phyloP scores from a whole-genome alignment of 2,329 filamentous ascomycete genomes.

The Penicillium olsonii region DNA sequence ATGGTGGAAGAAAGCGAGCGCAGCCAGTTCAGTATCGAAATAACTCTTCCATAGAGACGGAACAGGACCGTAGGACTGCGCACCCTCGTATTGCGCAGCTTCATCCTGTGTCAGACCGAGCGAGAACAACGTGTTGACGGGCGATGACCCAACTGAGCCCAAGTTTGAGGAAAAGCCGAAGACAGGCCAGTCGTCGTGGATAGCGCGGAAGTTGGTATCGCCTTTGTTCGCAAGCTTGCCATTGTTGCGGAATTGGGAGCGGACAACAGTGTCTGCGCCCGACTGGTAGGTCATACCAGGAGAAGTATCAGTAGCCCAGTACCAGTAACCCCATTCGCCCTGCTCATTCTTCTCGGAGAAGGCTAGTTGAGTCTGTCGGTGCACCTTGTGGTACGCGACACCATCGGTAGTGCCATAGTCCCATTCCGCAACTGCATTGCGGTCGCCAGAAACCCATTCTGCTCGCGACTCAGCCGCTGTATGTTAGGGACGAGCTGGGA shows the following conservation, averaged over 20 bases:
- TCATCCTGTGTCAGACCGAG: slow-evolving; percentile 53
- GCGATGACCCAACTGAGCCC: slow-evolving; percentile 43
- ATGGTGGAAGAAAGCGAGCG: slow-evolving; percentile 51
- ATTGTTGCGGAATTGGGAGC: slow-evolving; percentile 46
- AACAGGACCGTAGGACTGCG: slow-evolving; percentile 38
- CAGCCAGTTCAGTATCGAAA: slow-evolving; percentile 45
- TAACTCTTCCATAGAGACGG: slow-evolving; percentile 54
- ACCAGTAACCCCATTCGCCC: slow-evolving; percentile 57
- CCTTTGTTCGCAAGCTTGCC: slow-evolving; percentile 48
- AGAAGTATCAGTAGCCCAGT: slow-evolving; percentile 51
- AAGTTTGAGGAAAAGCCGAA: slow-evolving; percentile 56
- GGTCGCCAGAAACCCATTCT: slow-evolving; percentile 74
- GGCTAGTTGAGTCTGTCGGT: slow-evolving; percentile 48
- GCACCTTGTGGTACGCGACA: slow-evolving; percentile 63
- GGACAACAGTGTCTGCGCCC: slow-evolving; percentile 50
- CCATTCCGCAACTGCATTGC: slow-evolving; percentile 61
- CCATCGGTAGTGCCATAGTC: slow-evolving; percentile 54
- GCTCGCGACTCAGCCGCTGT: slow-evolving; percentile 11
- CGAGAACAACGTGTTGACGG: slow-evolving; percentile 49
- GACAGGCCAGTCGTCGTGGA: slow-evolving; percentile 53
- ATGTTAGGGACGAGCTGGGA: neutral
- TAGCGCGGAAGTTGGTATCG: slow-evolving; percentile 54
- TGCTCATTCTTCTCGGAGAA: slow-evolving; percentile 53
- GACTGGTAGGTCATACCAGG: slow-evolving; percentile 49
- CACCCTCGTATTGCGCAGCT: slow-evolving; percentile 53